Evolutionary conservation across 2,329 filamentous ascomycete species (phyloP), one percentile per base, ranked within the genome.

Genomic region (Aspergillus flavus): DNA sequence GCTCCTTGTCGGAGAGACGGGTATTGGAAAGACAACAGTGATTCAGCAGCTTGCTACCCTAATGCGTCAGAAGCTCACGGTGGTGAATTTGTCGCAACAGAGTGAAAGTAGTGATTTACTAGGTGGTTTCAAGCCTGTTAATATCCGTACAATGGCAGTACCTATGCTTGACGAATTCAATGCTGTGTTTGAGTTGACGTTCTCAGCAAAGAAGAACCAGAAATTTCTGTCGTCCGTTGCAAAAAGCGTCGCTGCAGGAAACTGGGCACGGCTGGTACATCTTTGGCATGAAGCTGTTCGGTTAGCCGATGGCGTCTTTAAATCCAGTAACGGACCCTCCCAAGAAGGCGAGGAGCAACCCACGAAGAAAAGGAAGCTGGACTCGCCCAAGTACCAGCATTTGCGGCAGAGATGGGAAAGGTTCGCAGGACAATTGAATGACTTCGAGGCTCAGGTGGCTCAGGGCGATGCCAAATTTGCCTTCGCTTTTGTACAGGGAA

Each of bases 51-150:
- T 99, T 61, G 93, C 95, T 0, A 89, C 91, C 62, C 86, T 90
- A 4, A 84, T 97, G 32, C 92, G 94, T 1, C 91, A 93, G 73
- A 96, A 92, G 71, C 85, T 99, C 14, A 91, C 93, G 0, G 92
- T 94, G 3, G 93, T 99, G 73, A 99, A 99, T 74, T 78, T 99
- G 75, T 99, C 95, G 0, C 96, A 99, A 75, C 96, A 99, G 76
- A 98, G 94, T 73, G 96, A 99, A 78, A 94, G 91, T 46, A 92
- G 94, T n/a, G 95, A 99, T 80, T 82, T 99, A 14, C 83, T 99
- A 0, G 96, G 95, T 71, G 95, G 95, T 0, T 98, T 96, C 82
- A 99, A 99, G 76, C 95, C 95, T 0, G 91, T 99, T 63, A 97
- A 94, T 74, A 87, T 95, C 48, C 89, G 94, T 68, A 96, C 89